Conservation (phyloP, 2,329 filamentous ascomycete genomes). For the Fusarium siculi region DNA sequence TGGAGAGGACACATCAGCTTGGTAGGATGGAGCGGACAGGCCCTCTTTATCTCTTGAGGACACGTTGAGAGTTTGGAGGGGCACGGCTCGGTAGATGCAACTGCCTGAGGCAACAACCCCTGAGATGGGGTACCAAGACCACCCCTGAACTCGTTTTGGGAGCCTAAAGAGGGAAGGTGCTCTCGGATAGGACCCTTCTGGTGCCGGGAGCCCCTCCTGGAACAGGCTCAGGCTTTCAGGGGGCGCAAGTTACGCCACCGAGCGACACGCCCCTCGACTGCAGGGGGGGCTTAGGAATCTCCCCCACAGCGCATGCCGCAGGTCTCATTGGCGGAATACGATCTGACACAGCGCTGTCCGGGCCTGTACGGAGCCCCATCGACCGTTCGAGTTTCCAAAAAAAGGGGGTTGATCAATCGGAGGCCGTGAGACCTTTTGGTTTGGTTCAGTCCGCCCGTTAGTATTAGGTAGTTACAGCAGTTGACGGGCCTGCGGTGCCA, state of each 20-base stretch:
- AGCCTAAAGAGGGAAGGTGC: slow-evolving; percentile 22
- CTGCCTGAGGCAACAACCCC: slow-evolving; percentile 47
- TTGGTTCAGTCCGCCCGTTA: slow-evolving; percentile 1
- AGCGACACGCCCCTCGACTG: slow-evolving; percentile 30
- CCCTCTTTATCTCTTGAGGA: slow-evolving; percentile 52
- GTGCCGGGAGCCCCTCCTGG: slow-evolving; percentile 24
- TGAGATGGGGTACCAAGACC: slow-evolving; percentile 11
- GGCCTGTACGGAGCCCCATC: slow-evolving; percentile 10
- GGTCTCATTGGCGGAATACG: slow-evolving; percentile 32
- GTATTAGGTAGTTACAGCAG: not conserved
- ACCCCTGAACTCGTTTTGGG: slow-evolving; percentile 29
- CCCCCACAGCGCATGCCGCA: not conserved
- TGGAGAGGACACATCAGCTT: slow-evolving; percentile 15
- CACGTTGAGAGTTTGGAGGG: slow-evolving; percentile 44
- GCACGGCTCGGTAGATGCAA: slow-evolving; percentile 6
- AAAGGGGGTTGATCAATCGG: slow-evolving; percentile 39
- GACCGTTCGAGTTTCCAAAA: slow-evolving; percentile 37
- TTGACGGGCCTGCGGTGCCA: not conserved
- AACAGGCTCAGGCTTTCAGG: slow-evolving; percentile 38
- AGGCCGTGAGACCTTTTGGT: slow-evolving; percentile 20
- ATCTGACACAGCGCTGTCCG: slow-evolving; percentile 12
- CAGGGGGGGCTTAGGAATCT: slow-evolving; percentile 30
- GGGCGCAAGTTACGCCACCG: slow-evolving; percentile 27
- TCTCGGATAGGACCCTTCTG: slow-evolving; percentile 21
- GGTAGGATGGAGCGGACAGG: slow-evolving; percentile 36